Conservation (phyloP, 1,284 basidiomycete species). For the Inonotus obliquus region DNA sequence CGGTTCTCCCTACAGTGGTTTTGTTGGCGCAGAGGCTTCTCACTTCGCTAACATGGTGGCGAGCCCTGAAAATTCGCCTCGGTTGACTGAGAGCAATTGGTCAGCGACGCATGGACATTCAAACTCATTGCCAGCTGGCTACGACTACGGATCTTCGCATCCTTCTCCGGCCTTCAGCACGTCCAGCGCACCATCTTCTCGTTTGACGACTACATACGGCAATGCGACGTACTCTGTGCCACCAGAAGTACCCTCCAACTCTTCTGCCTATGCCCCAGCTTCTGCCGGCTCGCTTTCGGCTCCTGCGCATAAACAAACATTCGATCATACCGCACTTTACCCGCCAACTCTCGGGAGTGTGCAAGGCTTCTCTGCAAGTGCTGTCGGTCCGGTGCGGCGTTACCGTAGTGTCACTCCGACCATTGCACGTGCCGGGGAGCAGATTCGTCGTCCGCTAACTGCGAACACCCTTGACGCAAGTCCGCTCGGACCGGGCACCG, state of each 20-base stretch:
- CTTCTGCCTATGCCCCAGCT: slow-evolving; percentile 29
- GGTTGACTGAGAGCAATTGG: slow-evolving; percentile 11
- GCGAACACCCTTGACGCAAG: slow-evolving; percentile 29
- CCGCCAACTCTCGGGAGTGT: slow-evolving; percentile 34
- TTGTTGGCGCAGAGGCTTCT: neutral
- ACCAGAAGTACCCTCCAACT: slow-evolving; percentile 20
- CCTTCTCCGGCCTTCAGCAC: slow-evolving; percentile 37
- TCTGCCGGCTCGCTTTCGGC: slow-evolving; percentile 50
- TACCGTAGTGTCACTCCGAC: slow-evolving; percentile 74
- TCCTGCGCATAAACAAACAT: slow-evolving; percentile 60
- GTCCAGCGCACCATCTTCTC: slow-evolving; percentile 25
- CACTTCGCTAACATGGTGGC: slow-evolving; percentile 10
- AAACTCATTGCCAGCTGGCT: slow-evolving; percentile 16
- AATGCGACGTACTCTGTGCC: slow-evolving; percentile 8
- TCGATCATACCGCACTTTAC: slow-evolving; percentile 53
- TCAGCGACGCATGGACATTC: slow-evolving; percentile 10
- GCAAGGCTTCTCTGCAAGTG: slow-evolving; percentile 12
- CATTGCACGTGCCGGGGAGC: slow-evolving; percentile 42
- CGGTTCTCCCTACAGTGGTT: slow-evolving; percentile 5
- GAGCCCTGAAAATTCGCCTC: slow-evolving; percentile 19
- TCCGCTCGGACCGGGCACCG: slow-evolving; percentile 33
- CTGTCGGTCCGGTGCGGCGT: slow-evolving; percentile 55
- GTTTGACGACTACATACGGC: slow-evolving; percentile 17
- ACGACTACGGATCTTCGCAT: slow-evolving; percentile 25
- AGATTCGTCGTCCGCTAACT: slow-evolving; percentile 46